A percentile compares a stretch with the other conserved stretches of the same genome.
Evolutionary conservation across 768 basidiomycete species (phyloP).

Genomic region (Clavaria fumosa): DNA sequence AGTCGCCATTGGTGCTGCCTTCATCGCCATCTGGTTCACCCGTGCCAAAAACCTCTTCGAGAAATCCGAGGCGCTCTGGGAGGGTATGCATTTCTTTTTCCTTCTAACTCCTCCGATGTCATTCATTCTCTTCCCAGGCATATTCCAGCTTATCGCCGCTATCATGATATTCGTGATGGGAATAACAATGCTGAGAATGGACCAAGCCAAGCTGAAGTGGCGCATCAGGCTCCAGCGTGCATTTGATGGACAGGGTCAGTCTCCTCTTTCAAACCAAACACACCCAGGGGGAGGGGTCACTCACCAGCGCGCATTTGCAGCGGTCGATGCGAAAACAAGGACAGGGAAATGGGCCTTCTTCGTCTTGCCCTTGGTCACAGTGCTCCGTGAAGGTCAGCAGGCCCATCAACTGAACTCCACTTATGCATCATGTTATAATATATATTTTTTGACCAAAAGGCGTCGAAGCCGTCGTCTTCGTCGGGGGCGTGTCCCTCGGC

Average conservation of each 20-base stretch:
- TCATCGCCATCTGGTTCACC: slow-evolving; percentile 93
- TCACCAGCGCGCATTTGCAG: no score
- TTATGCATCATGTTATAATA: background rate
- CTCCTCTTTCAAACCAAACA: background rate
- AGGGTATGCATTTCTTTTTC: slow-evolving; percentile 63
- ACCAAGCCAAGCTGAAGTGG: slow-evolving; percentile 90
- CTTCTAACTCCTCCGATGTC: slow-evolving; percentile 3
- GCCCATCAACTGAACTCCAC: background rate
- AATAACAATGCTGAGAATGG: slow-evolving; percentile 88
- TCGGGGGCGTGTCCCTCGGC: slow-evolving; percentile 83
- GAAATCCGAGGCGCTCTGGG: slow-evolving; percentile 82
- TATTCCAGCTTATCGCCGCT: slow-evolving; percentile 54
- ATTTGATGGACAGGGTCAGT: slow-evolving; percentile 45
- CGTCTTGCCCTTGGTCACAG: slow-evolving; percentile 79
- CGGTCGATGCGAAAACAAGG: slow-evolving; percentile 30
- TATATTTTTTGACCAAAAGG: slow-evolving; percentile 26
- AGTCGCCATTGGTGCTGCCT: slow-evolving; percentile 76
- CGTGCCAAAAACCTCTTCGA: slow-evolving; percentile 73
- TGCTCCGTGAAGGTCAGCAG: slow-evolving; percentile 79
- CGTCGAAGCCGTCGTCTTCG: slow-evolving; percentile 85
- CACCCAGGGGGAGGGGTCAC: no score
- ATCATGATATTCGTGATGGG: slow-evolving; percentile 91
- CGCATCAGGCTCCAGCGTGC: slow-evolving; percentile 72
- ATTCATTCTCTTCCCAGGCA: slow-evolving; percentile 25
- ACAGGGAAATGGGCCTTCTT: slow-evolving; percentile 80